Evolutionary conservation across 1,284 basidiomycete species (phyloP), one percentile per base, ranked within the genome.

Genomic region (Trichosporon asahii): DNA sequence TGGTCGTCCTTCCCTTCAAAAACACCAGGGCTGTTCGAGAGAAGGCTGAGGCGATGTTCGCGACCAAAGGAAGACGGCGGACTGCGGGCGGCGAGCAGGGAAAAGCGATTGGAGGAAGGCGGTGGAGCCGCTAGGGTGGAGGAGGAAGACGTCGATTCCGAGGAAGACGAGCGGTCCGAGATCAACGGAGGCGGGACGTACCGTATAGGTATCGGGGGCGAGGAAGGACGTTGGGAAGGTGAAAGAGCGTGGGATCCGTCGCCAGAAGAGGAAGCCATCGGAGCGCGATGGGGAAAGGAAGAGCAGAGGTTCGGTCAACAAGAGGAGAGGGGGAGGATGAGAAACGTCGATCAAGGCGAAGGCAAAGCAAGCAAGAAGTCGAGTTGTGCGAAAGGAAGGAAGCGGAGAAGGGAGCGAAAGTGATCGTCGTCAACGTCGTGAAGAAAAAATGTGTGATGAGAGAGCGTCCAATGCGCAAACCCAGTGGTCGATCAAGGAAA

Each of bases 1-100:
- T 65, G 70, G 63, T 73, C 69, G 63, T 73, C 69, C 53, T 70
- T 46, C 35, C 68, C 66, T 44, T 67, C 49, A 25, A 71, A 73
- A 27, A 73, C 60, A n/a, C 57, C 57, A 8, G 27, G 57, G 18
- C 57, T 31, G 27, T 29, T 63, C 65, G 57, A 61, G 15, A 61
- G 29, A 21, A 61, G 57, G 35, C 63, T 64, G 35, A 64, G 63
- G 33, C 63, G 33, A 1, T 61, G 57, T 31, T 61, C 37, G 35
- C 37, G 35, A 44, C 33, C 37, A 35, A 40, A 64, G 8, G 63
- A 64, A 3, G 63, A 64, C 37, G 63, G 63, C 33, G 63, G 63
- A 44, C 35, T 64, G 63, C 63, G 57, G 2, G 57, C 57, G 29
- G 57, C 27, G 18, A 61, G 29, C 27, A 61, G 57, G 15, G 57